These are phyloP conservation scores for Kazachstania bromeliacearum DNA, from an alignment of 805 yeast genomes.

Conservation along the genomic window DNA sequence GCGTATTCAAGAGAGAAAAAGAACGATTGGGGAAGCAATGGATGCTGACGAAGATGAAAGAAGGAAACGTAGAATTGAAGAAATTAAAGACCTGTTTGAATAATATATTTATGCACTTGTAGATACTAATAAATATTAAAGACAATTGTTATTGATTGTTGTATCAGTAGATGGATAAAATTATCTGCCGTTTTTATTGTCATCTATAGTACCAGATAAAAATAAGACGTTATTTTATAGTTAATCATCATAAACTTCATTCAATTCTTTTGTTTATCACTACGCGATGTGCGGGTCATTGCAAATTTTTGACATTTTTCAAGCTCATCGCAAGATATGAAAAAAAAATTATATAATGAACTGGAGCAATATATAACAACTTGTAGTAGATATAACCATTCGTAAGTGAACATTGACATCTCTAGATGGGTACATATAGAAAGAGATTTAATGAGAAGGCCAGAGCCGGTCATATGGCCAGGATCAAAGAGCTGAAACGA, in stretches of 20 bases:
- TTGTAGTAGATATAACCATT: too few relatives aligned
- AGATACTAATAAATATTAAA: neutral
- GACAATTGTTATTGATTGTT: too few relatives aligned
- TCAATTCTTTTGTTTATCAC: too few relatives aligned
- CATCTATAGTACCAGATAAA: too few relatives aligned
- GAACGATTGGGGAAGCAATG: constrained; percentile 71
- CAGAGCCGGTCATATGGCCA: constrained; percentile 73
- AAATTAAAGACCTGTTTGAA: constrained; percentile 58
- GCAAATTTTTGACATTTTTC: neutral
- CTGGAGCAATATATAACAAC: neutral
- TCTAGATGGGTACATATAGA: constrained; percentile 81
- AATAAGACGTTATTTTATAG: too few relatives aligned
- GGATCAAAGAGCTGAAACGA: constrained; percentile 56
- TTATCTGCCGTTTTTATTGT: too few relatives aligned
- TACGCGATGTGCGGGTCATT: too few relatives aligned
- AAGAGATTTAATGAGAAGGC: constrained; percentile 79
- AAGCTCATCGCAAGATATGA: constrained; percentile 8
- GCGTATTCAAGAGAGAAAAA: constrained; percentile 74
- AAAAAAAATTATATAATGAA: too few relatives aligned
- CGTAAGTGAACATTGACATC: too few relatives aligned
- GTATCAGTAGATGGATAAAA: too few relatives aligned
- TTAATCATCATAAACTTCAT: too few relatives aligned
- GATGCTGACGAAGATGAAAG: constrained; percentile 70
- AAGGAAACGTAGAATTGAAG: constrained; percentile 59
- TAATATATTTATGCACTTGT: too few relatives aligned